These are phyloP conservation scores for Diaporthe eres DNA, from an alignment of 2,329 filamentous ascomycete genomes.

Conservation along the genomic window DNA sequence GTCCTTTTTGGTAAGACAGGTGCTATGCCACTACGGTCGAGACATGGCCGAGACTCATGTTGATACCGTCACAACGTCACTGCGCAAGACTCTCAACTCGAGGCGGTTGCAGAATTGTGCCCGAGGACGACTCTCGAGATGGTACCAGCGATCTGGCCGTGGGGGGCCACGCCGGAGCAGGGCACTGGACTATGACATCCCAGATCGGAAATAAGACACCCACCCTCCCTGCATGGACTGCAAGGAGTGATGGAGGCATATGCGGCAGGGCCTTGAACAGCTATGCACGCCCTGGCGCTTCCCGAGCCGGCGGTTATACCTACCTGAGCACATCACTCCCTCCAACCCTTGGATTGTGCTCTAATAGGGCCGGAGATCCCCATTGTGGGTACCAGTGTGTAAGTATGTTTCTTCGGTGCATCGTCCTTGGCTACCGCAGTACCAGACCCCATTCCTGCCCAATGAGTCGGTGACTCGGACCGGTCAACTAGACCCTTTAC, in stretches of 20 bases:
- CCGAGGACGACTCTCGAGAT: background rate
- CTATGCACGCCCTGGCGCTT: conserved; percentile 19
- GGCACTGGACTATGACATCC: background rate
- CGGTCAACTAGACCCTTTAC: conserved; percentile 19
- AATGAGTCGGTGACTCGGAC: conserved; percentile 26
- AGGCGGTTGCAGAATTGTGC: conserved; percentile 7
- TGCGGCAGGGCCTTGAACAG: background rate
- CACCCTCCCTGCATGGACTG: background rate
- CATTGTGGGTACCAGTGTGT: conserved; percentile 16
- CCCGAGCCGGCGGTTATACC: conserved; percentile 26
- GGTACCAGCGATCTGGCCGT: conserved; percentile 7
- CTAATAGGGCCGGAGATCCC: conserved; percentile 15
- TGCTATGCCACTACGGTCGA: background rate
- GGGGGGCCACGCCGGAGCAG: background rate
- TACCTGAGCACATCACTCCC: background rate
- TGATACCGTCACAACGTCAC: background rate
- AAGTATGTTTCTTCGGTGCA: conserved; percentile 24
- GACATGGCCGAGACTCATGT: conserved; percentile 4
- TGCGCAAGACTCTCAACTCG: background rate
- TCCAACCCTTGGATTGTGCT: background rate
- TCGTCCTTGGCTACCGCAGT: conserved; percentile 27
- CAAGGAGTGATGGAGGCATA: background rate
- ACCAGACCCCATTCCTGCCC: conserved; percentile 25
- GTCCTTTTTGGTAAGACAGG: background rate
- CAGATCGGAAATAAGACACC: conserved; percentile 18